phyloP scores from a whole-genome alignment of 2,329 filamentous ascomycete species.

The Pyrenophora seminiperda region DNA sequence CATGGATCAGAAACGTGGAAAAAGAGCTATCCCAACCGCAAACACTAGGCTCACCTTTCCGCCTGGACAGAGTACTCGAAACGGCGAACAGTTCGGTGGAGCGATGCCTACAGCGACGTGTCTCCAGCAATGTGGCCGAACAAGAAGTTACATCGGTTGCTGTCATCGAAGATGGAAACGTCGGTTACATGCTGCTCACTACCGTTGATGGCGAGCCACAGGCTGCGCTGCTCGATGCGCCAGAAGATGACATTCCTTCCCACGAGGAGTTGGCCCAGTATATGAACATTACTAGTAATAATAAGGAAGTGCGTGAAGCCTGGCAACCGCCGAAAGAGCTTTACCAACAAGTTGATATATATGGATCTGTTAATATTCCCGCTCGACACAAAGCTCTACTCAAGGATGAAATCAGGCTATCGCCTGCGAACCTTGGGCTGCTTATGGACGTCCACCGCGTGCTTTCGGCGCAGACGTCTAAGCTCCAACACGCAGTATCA shows the following conservation, averaged over 20 bases:
- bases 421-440: conserved; percentile 71
- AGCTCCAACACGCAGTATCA: conserved; percentile 70
- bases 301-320: conserved; percentile 63
- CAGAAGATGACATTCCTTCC: conserved; percentile 42
- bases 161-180: conserved; percentile 61
- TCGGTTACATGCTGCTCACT: conserved; percentile 64
- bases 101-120: conserved; percentile 50
- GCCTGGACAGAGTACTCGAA: conserved; percentile 61
- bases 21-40: conserved; percentile 60
- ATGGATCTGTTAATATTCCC: conserved; percentile 63
- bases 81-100: conserved; percentile 57
- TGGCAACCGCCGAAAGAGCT: conserved; percentile 69
- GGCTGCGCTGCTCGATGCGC: conserved; percentile 59
- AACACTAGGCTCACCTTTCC: conserved; percentile 59
- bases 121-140: conserved; percentile 18
- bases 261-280: conserved; percentile 37
- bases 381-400: conserved; percentile 66
- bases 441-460: conserved; percentile 75
- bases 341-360: conserved; percentile 62
- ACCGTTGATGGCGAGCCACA: conserved; percentile 55
- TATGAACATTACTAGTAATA: conserved; percentile 24
- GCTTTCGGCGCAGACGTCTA: conserved; percentile 70
- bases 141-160: conserved; percentile 54
- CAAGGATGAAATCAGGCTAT: conserved; percentile 71
- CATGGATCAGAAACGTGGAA: conserved; percentile 63